Conservation (phyloP, 2,329 filamentous ascomycete species). For the Aspergillus luchuensis region DNA sequence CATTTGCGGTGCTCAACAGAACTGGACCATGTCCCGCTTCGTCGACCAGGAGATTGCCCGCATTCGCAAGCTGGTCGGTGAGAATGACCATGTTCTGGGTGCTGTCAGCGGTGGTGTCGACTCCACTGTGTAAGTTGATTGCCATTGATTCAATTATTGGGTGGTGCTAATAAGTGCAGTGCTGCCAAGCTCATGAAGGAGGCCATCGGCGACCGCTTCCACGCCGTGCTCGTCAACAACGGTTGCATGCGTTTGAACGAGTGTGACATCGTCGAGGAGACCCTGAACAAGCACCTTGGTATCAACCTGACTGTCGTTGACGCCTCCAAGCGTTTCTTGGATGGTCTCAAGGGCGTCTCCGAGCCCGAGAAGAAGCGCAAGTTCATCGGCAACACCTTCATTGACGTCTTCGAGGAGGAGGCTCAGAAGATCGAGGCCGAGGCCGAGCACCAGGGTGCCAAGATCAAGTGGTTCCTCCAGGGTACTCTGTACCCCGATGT, state of each 20-base stretch:
- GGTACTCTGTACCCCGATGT: conserved; percentile 77
- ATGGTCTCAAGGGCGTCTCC: conserved; percentile 69
- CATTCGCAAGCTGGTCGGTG: conserved; percentile 80
- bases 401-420: conserved; percentile 80
- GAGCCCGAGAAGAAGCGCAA: conserved; percentile 89
- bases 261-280: conserved; percentile 77
- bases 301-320: conserved; percentile 91
- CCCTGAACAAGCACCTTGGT: conserved; percentile 73
- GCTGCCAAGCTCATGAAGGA: conserved; percentile 82
- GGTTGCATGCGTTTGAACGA: conserved; percentile 86
- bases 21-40: conserved; percentile 88
- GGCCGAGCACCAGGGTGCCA: conserved; percentile 68
- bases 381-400: conserved; percentile 81
- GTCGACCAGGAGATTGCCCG: conserved; percentile 75
- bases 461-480: conserved; percentile 84
- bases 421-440: conserved; percentile 72
- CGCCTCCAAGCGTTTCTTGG: conserved; percentile 75
- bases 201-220: conserved; percentile 82
- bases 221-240: conserved; percentile 83
- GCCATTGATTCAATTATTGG: too few relatives aligned
- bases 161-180: background rate
- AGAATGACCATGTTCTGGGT: conserved; percentile 77
- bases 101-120: conserved; percentile 85
- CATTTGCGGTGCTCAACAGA: conserved; percentile 74
- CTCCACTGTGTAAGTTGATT: conserved; percentile 64